Base-by-base conservation (phyloP, 1,284 basidiomycete species). In the Papiliotrema flavescens region DNA sequence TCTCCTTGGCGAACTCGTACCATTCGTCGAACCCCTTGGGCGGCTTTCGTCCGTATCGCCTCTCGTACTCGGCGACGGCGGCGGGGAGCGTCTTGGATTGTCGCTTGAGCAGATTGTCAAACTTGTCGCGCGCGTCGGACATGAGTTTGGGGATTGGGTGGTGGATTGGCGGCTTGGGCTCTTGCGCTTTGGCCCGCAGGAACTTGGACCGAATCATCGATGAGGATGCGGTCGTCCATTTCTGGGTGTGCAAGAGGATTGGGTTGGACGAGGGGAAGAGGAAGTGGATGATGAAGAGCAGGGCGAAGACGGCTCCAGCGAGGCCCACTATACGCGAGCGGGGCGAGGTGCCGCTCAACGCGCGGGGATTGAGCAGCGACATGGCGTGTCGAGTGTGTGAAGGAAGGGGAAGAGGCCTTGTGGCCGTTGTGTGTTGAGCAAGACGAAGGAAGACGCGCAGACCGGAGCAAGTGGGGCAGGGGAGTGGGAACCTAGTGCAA, bases 1-100 rank as follows among this genome's bases (percentile, higher is more conserved):
- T 82, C 48, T 84, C 79, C 71, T 82, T 78, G 20, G 87, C 88
- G 75, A 94, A 96, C 52, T 79, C 74, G 81, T 85, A 96, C 93
- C 93, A 97, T 40, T 83, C 78, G 66, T 93, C 90, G 64, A 96
- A 96, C 0, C 91, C 92, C 52, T 82, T 83, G 0, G 93, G 93
- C 3, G 93, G 92, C n/a, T 83, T 76, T 41, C 85, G 84, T 2
- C 79, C 78, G 72, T 95, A 94, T 47, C 93, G 80, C 44, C 80
- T 76, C 64, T 80, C 81, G 77, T 97, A 97, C 73, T 92, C 89
- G 5, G 76, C 76, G 1, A 89, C 86, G 0, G 92, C 91, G 36
- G 83, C 83, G 9, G 74, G 69, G 17, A 96, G 79, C 0, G 88
- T 87, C 65, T 81, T 83, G 70, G 89, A 92, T 76, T 96, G 92